These are phyloP conservation scores for Claviceps quebecensis DNA, from an alignment of 2,329 filamentous ascomycete genomes.

Conservation along the genomic window DNA sequence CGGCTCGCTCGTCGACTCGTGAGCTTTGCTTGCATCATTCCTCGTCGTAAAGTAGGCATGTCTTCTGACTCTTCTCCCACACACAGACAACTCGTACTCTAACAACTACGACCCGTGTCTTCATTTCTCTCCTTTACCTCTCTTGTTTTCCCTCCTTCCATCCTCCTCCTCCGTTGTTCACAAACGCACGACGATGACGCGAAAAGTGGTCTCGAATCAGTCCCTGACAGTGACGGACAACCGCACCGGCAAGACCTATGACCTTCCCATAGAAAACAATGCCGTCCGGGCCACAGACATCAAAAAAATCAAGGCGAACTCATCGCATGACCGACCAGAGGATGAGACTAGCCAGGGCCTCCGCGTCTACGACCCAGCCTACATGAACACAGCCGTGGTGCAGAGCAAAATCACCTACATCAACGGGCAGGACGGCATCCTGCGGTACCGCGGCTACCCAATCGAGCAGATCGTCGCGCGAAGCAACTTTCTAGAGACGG, in stretches of 20 bases:
- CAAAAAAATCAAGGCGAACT: conserved; percentile 32
- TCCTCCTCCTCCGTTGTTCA: too few relatives aligned
- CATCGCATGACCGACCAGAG: conserved; percentile 23
- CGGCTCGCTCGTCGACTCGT: too few relatives aligned
- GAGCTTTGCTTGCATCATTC: too few relatives aligned
- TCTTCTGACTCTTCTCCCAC: too few relatives aligned
- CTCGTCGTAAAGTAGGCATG: too few relatives aligned
- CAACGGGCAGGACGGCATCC: conserved; percentile 35
- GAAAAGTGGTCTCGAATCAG: conserved; percentile 11
- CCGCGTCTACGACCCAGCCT: conserved; percentile 36
- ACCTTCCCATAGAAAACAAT: conserved; percentile 35
- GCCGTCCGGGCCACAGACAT: conserved; percentile 35
- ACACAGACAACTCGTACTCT: too few relatives aligned
- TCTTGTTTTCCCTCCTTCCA: too few relatives aligned
- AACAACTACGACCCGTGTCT: too few relatives aligned
- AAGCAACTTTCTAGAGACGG: conserved; percentile 34
- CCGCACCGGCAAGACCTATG: conserved; percentile 32
- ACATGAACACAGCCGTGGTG: conserved; percentile 38
- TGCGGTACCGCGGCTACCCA: conserved; percentile 37
- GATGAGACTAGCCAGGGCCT: conserved; percentile 35
- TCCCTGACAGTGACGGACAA: conserved; percentile 33
- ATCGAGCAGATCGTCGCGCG: conserved; percentile 36
- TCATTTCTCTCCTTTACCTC: too few relatives aligned
- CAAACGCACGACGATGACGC: neutral
- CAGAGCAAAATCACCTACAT: conserved; percentile 37